Evolutionary conservation across 345 rosid species (phyloP), one percentile per base, ranked within the genome.

Genomic region (Iberis pinnata): DNA sequence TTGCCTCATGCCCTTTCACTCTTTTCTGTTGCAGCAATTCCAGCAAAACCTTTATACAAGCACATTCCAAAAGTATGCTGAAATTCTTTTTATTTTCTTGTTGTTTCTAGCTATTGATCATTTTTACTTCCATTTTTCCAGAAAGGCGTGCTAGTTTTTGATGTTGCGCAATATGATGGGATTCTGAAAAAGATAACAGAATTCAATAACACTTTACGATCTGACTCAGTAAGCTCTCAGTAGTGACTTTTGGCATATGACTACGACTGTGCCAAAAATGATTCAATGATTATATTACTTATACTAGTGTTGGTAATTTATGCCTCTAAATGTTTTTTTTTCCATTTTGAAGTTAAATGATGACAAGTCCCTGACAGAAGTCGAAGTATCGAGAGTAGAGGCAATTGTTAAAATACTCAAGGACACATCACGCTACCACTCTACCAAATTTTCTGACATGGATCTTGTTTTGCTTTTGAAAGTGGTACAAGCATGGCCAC

Each of bases 91-190:
- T 15, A 18, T 29, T 40, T 50, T 26, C n/a, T 29, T 53, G 19
- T 10, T 47, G 64, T 55, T 58, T 70, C 32, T 65, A 47, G 46
- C 40, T 55, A 35, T 38, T 69, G 49, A 61, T 56, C 32, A n/a
- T 22, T 37, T 32, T 44, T 6, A 32, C 48, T 49, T 36, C 45
- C 68, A 31, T 29, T 58, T 13, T 62, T 67, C 19, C 90, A 93
- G 97, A 88, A 78, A 86, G 99, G 97, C 70, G 83, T 86, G 81
- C 94, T 93, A 66, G 81, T 79, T 51, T 93, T 93, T 65, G 94
- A 88, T 47, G 82, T 41, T 20, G 95, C 99, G 49, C 97, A 88
- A 56, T 93, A 73, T 82, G 99, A 93, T 46, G 95, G 94, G 63
- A 93, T 93, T 65, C 76, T 88, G 60, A 88, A 83, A 77, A 88